Percentiles rank a stretch among this genome's conserved stretches.
These are phyloP conservation scores for Gossypium raimondii DNA, from an alignment of 345 rosid genomes.

Conservation along the genomic window DNA sequence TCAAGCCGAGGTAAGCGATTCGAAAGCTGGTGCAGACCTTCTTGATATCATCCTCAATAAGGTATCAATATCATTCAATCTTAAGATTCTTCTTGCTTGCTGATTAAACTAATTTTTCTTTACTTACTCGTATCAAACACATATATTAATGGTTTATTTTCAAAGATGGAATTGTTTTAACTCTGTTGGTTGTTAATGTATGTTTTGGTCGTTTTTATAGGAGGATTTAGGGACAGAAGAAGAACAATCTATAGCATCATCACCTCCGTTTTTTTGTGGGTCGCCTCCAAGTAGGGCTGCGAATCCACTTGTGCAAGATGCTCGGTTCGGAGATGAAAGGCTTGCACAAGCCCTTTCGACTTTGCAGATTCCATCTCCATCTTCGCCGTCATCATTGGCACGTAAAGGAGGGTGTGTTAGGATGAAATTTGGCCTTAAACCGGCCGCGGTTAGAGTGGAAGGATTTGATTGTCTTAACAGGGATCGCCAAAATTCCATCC, in stretches of 20 bases:
- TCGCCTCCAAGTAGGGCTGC: constrained; percentile 88
- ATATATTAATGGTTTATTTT: not conserved
- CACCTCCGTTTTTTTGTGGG: constrained; percentile 74
- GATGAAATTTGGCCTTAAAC: constrained; percentile 72
- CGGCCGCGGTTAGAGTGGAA: constrained; percentile 97
- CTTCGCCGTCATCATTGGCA: constrained; percentile 60
- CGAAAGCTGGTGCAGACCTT: constrained; percentile 69
- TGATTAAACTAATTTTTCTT: too few species aligned
- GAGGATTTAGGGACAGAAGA: constrained; percentile 57
- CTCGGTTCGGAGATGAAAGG: constrained; percentile 70
- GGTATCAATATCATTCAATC: constrained; percentile 31
- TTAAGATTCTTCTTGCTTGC: not conserved
- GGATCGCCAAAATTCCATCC: constrained; percentile 84
- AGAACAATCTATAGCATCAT: constrained; percentile 38
- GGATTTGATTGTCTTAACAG: constrained; percentile 98
- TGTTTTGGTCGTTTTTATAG: too few species aligned
- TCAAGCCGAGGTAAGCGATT: constrained; percentile 54
- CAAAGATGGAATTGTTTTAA: too few species aligned
- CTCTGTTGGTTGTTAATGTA: constrained; percentile 7
- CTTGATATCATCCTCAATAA: constrained; percentile 72
- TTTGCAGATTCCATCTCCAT: constrained; percentile 47
- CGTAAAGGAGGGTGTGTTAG: constrained; percentile 67
- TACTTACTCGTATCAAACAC: not conserved
- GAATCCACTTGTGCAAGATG: constrained; percentile 82
- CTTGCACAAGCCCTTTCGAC: constrained; percentile 31